Percentiles rank a stretch among this genome's conserved stretches.
phyloP scores from a whole-genome alignment of 2,329 filamentous ascomycete species.

The Corynespora cassiicola region DNA sequence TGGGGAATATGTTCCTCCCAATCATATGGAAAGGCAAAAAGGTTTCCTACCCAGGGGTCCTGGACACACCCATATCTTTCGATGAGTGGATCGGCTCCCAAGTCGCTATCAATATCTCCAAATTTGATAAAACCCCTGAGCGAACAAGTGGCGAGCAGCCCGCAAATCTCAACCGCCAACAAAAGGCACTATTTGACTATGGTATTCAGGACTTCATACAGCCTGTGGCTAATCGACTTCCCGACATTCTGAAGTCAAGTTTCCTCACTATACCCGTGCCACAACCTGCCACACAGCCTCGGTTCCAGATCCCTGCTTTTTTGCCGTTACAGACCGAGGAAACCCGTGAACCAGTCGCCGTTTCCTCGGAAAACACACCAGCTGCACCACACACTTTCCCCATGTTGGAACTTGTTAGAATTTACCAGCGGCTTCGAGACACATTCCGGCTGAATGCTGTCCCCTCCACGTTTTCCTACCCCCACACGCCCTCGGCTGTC shows the following conservation, averaged over 20 bases:
- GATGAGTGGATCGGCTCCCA: slow-evolving; percentile 71
- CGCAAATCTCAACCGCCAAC: slow-evolving; percentile 44
- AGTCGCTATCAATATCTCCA: slow-evolving; percentile 57
- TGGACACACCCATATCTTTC: slow-evolving; percentile 68
- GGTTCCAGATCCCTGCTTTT: slow-evolving; percentile 41
- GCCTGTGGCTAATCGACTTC: slow-evolving; percentile 52
- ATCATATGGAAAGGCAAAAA: slow-evolving; percentile 95
- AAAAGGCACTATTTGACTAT: slow-evolving; percentile 60
- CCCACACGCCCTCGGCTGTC: slow-evolving; percentile 44
- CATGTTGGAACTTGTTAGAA: slow-evolving; percentile 57
- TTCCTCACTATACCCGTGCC: slow-evolving; percentile 27
- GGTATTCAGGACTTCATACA: slow-evolving; percentile 58
- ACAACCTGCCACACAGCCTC: slow-evolving; percentile 23
- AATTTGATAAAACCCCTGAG: slow-evolving; percentile 55
- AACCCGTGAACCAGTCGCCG: slow-evolving; percentile 25
- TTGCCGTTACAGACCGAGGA: slow-evolving; percentile 31
- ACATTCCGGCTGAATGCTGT: slow-evolving; percentile 61
- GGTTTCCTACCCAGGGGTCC: slow-evolving; percentile 77
- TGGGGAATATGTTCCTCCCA: slow-evolving; percentile 93
- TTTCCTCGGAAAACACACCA: slow-evolving; percentile 28
- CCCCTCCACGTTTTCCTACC: slow-evolving; percentile 53
- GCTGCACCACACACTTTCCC: slow-evolving; percentile 26
- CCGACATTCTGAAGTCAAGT: slow-evolving; percentile 38
- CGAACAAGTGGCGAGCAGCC: slow-evolving; percentile 28
- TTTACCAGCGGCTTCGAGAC: slow-evolving; percentile 63